A percentile compares a stretch with the other conserved stretches of the same genome.
phyloP scores from a whole-genome alignment of 805 yeast species.

The Yamadazyma takamatsuzukensis region DNA sequence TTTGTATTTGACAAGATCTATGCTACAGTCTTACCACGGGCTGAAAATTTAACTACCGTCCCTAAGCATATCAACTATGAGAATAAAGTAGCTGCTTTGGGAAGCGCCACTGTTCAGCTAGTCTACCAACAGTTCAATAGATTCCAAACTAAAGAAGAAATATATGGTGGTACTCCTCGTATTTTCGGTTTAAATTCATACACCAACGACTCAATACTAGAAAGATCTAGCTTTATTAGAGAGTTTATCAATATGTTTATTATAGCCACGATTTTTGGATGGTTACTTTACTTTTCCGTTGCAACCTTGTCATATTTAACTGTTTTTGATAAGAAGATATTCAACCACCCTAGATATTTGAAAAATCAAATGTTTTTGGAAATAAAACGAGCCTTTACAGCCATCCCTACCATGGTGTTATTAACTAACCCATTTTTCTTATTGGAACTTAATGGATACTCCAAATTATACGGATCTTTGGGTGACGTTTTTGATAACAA shows the following conservation, averaged over 20 bases:
- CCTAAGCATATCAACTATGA: not conserved
- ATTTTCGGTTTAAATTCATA: slow-evolving; percentile 53
- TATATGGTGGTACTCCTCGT: slow-evolving; percentile 67
- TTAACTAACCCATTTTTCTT: slow-evolving; percentile 90
- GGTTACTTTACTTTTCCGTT: slow-evolving; percentile 70
- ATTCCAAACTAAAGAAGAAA: slow-evolving; percentile 33
- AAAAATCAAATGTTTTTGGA: slow-evolving; percentile 90
- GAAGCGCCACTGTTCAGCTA: slow-evolving; percentile 6
- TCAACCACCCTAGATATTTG: slow-evolving; percentile 93
- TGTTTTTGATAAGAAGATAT: slow-evolving; percentile 82
- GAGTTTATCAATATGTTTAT: slow-evolving; percentile 64
- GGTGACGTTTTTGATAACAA: slow-evolving; percentile 65
- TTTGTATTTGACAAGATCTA: slow-evolving; percentile 71
- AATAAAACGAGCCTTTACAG: slow-evolving; percentile 68
- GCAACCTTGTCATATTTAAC: slow-evolving; percentile 76
- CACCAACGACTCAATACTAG: slow-evolving; percentile 64
- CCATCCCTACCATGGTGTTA: slow-evolving; percentile 87
- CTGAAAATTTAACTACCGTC: slow-evolving; percentile 14
- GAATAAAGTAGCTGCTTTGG: slow-evolving; percentile 1
- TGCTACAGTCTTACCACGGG: slow-evolving; percentile 49
- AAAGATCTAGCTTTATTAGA: slow-evolving; percentile 71
- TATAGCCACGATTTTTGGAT: slow-evolving; percentile 78
- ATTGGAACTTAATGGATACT: slow-evolving; percentile 77
- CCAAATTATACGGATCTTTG: slow-evolving; percentile 67
- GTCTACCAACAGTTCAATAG: slow-evolving; percentile 12